phyloP scores from a whole-genome alignment of 768 basidiomycete genomes.

The Termitomyces eurrhizus region DNA sequence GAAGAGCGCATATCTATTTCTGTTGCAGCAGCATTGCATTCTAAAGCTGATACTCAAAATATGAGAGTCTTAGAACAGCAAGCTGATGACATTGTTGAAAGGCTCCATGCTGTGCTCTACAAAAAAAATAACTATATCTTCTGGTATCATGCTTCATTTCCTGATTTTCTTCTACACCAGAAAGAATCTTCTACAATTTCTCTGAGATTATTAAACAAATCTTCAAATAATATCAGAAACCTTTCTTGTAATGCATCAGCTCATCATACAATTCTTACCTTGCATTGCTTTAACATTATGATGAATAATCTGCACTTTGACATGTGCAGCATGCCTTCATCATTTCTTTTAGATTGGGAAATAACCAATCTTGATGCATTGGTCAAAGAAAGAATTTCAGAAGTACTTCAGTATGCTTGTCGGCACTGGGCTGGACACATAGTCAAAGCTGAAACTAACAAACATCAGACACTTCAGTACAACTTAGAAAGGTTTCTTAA shows the following conservation, averaged over 20 bases:
- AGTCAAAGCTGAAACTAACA: too few species aligned
- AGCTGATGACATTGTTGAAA: constrained; percentile 8
- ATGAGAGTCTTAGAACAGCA: not conserved
- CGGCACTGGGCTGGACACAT: too few species aligned
- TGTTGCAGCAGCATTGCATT: constrained; percentile 12
- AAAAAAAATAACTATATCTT: constrained; percentile 10
- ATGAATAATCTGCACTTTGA: not conserved
- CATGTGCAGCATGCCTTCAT: not conserved
- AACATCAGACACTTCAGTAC: too few species aligned
- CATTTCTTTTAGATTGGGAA: not conserved
- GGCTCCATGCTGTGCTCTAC: constrained; percentile 20
- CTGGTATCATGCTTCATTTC: constrained; percentile 21
- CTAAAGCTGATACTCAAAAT: not conserved
- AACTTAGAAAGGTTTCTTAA: too few species aligned
- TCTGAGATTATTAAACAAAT: not conserved
- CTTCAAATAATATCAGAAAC: not conserved
- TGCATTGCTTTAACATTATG: not conserved
- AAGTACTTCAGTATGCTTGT: too few species aligned
- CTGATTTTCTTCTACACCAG: constrained; percentile 18
- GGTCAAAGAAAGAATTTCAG: too few species aligned
- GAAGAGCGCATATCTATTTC: constrained; percentile 10
- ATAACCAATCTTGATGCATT: not conserved
- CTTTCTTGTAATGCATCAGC: not conserved
- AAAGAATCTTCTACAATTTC: not conserved
- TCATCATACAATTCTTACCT: not conserved